Evolutionary conservation across 257 asterid species (phyloP), one percentile per base, ranked within the genome.

Genomic region (Solanum tarijense): DNA sequence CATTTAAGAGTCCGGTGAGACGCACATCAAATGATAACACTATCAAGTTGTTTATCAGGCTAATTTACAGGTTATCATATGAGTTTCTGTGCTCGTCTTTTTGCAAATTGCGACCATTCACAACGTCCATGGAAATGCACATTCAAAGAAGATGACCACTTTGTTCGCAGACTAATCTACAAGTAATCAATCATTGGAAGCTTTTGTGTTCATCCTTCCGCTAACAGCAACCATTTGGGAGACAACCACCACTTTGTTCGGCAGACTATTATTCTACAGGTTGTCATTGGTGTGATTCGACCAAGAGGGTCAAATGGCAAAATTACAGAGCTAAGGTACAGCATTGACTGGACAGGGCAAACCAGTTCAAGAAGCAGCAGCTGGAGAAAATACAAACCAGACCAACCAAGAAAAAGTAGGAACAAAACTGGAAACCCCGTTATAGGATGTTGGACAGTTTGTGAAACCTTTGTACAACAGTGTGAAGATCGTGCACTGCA

Each of bases 381-480:
- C 68, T 18, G 69, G 85, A 46, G 85, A 81, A 43, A 46, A 81
- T 29, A 29, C 85, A 81, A 39, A 18, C 69, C 29, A 29, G 68
- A 81, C 38, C 20, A 62, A 29, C 85, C 39, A 81, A 81, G 69
- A 20, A 29, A 31, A 81, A 16, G 41, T 46, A 81, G 29, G n/a
- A 46, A n/a, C 39, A 29, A 46, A 48, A 46, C 69, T 81, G 41
- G 88, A 66, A 13, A 21, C 43, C 58, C 18, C 6, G 0, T 86
- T 62, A 86, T 46, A 86, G 41, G 92, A 82, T 89, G 88, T 58
- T 86, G 39, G 91, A 86, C 90, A 96, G 84, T 86, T 88, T 91
- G 43, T 91, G 90, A 89, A 94, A 95, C 86, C 92, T 93, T 88
- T 87, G 93, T 55, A 94, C 95, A 88, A 88, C 86, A 43, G 83